A percentile compares a stretch with the other conserved stretches of the same genome.
phyloP scores from a whole-genome alignment of 2,329 filamentous ascomycete species.

The Botrytis deweyae region DNA sequence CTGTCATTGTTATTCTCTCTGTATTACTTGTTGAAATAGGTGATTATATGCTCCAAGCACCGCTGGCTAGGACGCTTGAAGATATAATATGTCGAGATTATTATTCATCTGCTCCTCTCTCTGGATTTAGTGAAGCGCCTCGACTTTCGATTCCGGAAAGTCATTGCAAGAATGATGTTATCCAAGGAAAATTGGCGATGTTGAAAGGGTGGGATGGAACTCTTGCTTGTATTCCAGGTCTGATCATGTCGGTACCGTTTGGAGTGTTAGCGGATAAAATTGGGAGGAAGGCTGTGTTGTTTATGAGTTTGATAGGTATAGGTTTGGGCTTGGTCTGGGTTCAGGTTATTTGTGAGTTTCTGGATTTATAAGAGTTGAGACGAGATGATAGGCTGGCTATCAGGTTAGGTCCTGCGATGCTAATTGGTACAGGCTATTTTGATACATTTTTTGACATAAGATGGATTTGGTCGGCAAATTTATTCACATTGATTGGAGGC shows the following conservation, averaged over 20 bases:
- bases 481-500: constrained; percentile 38
- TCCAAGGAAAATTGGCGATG: constrained; percentile 54
- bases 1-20: constrained; percentile 3
- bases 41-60: constrained; percentile 42
- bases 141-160: constrained; percentile 41
- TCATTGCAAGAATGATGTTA: constrained; percentile 49
- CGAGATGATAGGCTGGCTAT: background rate
- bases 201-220: constrained; percentile 49
- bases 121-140: constrained; percentile 3
- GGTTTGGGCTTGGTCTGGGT: constrained; percentile 13
- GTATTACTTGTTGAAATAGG: constrained; percentile 46
- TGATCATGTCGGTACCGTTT: constrained; percentile 27
- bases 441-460: constrained; percentile 27
- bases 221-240: constrained; percentile 49
- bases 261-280: constrained; percentile 27
- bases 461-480: constrained; percentile 38
- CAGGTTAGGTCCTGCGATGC: background rate
- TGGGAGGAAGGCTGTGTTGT: constrained; percentile 25
- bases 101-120: constrained; percentile 44
- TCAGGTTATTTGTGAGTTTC: constrained; percentile 25
- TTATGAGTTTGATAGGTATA: constrained; percentile 21
- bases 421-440: constrained; percentile 15
- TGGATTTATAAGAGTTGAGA: background rate
- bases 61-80: constrained; percentile 52
- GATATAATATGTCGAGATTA: constrained; percentile 51